These are phyloP conservation scores for Delonix regia DNA, from an alignment of 306 rosid genomes.

Conservation along the genomic window DNA sequence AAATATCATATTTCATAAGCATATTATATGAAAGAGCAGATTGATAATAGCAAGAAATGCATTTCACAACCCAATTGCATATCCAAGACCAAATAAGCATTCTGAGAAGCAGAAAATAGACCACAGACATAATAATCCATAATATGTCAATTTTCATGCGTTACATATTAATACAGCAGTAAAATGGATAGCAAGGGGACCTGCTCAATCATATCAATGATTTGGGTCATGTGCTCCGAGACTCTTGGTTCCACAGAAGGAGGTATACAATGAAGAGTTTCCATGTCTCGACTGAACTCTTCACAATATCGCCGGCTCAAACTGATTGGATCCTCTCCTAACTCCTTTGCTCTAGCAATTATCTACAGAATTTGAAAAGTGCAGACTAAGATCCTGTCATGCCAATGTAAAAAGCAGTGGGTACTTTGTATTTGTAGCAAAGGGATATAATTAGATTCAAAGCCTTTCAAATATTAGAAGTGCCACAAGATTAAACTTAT, in stretches of 20 bases:
- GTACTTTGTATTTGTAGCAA: constrained; percentile 44
- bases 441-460: constrained; percentile 27
- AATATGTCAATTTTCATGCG: constrained; percentile 14
- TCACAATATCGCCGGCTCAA: constrained; percentile 81
- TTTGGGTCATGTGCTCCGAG: constrained; percentile 90
- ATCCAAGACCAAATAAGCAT: constrained; percentile 30
- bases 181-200: constrained; percentile 44
- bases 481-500: constrained; percentile 15
- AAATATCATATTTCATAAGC: constrained; percentile 22
- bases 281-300: constrained; percentile 84
- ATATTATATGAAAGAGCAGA: constrained; percentile 16
- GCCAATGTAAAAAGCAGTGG: constrained; percentile 66
- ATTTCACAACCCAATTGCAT: constrained; percentile 12
- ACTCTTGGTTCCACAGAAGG: constrained; percentile 93
- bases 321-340: constrained; percentile 87
- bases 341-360: constrained; percentile 81
- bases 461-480: background rate
- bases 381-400: constrained; percentile 98
- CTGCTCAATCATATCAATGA: constrained; percentile 84
- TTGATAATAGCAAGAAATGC: constrained; percentile 8
- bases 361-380: constrained; percentile 96
- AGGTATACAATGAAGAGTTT: constrained; percentile 68
- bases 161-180: background rate
- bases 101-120: constrained; percentile 19
- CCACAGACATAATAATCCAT: constrained; percentile 6